Evolutionary conservation across 352 stramenopile genomes (phyloP), one percentile per base, ranked within the genome.

Genomic region (Peronospora farinosa): DNA sequence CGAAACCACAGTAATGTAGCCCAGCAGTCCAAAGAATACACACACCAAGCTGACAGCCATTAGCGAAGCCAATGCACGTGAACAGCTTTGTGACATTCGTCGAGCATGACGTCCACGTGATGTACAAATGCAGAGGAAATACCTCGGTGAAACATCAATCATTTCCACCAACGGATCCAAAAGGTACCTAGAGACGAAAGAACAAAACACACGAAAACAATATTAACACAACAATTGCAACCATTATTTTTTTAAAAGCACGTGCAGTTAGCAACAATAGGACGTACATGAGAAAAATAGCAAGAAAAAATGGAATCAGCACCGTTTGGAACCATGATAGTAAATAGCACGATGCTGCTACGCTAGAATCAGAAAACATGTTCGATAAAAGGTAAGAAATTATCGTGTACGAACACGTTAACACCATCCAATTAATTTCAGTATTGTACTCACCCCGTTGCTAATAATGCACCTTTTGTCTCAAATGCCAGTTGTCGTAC

Each of bases 1-100:
- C 5, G 83, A 94, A 10, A 94, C 67, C 42, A 94, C 83, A 8
- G 80, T 91, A 45, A 94, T 94, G 67, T 92, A 94, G 21, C 83
- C 83, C 10, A 94, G 61, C 31, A 94, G 60, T 27, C 78, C 74
- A 47, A 94, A 92, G 57, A 94, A 94, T 36, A 89, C 78, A 50
- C 78, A 92, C 42, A 94, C 81, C 40, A 94, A 69, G 50, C 77
- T 87, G 13, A 94, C 81, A 0, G 83, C 83, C 40, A 84, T 86
- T 7, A 91, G 56, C 28, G 83, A 94, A 25, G 83, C 74, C 37
- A 94, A 87, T 3, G 83, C 80, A 39, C 83, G 80, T 15, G 83
- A 94, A 55, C 83, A 94, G 32, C 83, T 80, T 16, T 78, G 74
- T 1, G 83, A 94, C 45, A 64, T 88, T 27, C 83, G 74, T 2